Percentiles rank a stretch among this genome's conserved stretches.
Evolutionary conservation across 2,329 filamentous ascomycete species (phyloP).

Genomic region (Pseudonectria foliicola): DNA sequence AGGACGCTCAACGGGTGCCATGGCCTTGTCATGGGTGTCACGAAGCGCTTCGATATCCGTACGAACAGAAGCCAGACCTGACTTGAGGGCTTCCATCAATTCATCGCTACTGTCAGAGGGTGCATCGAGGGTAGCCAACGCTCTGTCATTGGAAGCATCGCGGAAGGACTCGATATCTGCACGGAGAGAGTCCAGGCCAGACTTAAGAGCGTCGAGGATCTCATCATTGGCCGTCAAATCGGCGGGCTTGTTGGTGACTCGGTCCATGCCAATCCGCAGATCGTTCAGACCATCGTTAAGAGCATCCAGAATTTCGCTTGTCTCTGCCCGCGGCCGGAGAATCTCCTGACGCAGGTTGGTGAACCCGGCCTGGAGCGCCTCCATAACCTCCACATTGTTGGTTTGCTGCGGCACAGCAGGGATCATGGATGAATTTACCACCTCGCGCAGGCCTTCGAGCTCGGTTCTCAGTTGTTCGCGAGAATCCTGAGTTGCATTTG

Average conservation of each 20-base stretch:
- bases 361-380: conserved; percentile 64
- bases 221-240: conserved; percentile 84
- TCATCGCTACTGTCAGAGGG: conserved; percentile 60
- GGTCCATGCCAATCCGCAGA: conserved; percentile 70
- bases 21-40: conserved; percentile 44
- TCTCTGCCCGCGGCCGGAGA: conserved; percentile 59
- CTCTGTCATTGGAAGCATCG: conserved; percentile 43
- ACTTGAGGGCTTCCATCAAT: conserved; percentile 77
- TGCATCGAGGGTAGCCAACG: conserved; percentile 34
- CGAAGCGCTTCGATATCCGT: conserved; percentile 73
- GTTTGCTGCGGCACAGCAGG: conserved; percentile 41
- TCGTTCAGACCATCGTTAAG: conserved; percentile 81
- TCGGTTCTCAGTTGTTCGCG: conserved; percentile 69
- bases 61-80: conserved; percentile 68
- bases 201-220: conserved; percentile 78
- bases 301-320: conserved; percentile 81
- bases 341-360: conserved; percentile 71
- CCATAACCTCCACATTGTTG: conserved; percentile 60
- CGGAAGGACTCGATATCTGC: conserved; percentile 73
- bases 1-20: conserved; percentile 32
- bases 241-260: conserved; percentile 66
- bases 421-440: conserved; percentile 63
- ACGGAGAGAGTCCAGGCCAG: conserved; percentile 69
- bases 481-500: conserved; percentile 38
- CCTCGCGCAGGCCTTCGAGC: conserved; percentile 73